Percentiles rank a stretch among this genome's conserved stretches.
Conservation (phyloP, 2,329 filamentous ascomycete genomes). For the Ascochyta lentis region DNA sequence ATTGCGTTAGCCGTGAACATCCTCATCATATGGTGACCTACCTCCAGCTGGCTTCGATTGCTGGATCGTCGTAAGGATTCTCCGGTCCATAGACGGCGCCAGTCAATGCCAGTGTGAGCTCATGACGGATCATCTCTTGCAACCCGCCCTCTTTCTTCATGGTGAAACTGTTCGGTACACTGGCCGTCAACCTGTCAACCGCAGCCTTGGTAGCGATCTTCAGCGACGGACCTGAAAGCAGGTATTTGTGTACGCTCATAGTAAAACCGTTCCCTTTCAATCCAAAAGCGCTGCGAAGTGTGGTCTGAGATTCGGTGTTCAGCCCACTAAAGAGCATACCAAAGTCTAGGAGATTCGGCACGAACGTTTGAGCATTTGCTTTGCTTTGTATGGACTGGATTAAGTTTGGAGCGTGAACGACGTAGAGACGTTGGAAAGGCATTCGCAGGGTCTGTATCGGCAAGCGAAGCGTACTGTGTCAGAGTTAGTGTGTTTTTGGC, state of each 20-base stretch:
- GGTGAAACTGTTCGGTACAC: constrained; percentile 21
- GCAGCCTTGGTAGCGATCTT: constrained; percentile 48
- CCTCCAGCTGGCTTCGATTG: constrained; percentile 48
- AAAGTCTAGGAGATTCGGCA: constrained; percentile 44
- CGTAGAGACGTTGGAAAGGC: constrained; percentile 52
- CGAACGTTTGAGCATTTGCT: constrained; percentile 47
- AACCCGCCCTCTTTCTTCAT: constrained; percentile 14
- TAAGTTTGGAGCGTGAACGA: constrained; percentile 49
- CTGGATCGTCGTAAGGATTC: constrained; percentile 50
- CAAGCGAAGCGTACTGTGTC: constrained; percentile 19
- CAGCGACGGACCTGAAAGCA: constrained; percentile 42
- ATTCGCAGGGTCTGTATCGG: constrained; percentile 54
- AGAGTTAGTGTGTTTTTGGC: neutral
- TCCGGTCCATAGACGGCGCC: constrained; percentile 52
- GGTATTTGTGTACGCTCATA: constrained; percentile 45
- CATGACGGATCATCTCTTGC: constrained; percentile 37
- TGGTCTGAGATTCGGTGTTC: constrained; percentile 22
- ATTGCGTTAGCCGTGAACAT: neutral
- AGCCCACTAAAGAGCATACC: constrained; percentile 41
- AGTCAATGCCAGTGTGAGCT: constrained; percentile 49
- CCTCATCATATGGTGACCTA: constrained; percentile 23
- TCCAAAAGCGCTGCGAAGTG: constrained; percentile 31
- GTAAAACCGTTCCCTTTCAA: constrained; percentile 49
- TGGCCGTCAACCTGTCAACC: constrained; percentile 38
- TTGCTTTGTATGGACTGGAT: constrained; percentile 51